Conservation (phyloP, 2,329 filamentous ascomycete genomes). For the Colletotrichum higginsianum region DNA sequence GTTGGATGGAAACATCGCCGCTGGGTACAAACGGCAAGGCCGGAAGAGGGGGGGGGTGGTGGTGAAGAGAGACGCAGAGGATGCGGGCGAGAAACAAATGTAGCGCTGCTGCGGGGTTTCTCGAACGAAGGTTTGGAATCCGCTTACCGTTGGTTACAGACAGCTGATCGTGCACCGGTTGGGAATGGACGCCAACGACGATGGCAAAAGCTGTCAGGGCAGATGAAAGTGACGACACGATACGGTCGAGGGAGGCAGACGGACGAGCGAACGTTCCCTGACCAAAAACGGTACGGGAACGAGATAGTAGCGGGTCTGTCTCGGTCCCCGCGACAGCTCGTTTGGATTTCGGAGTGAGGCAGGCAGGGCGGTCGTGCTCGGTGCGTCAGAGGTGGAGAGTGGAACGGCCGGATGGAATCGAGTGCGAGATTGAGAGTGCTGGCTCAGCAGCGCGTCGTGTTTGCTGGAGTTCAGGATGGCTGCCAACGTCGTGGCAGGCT, state of each 20-base stretch:
- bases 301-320: not conserved
- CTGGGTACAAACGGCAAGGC: constrained; percentile 23
- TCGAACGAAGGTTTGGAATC: constrained; percentile 20
- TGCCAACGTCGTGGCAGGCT: constrained; percentile 15
- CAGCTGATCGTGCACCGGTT: not conserved
- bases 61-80: constrained; percentile 1
- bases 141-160: constrained; percentile 9
- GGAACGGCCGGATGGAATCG: not conserved
- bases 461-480: not conserved
- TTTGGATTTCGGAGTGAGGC: not conserved
- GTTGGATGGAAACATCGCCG: constrained; percentile 5
- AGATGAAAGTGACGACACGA: not conserved
- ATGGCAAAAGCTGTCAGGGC: constrained; percentile 1
- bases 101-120: constrained; percentile 15
- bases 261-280: not conserved
- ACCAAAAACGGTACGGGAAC: constrained; percentile 14
- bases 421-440: not conserved
- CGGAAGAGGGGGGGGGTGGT: constrained; percentile 5
- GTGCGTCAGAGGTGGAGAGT: not conserved
- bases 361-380: not conserved
- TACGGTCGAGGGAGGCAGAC: constrained; percentile 3
- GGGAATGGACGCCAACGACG: constrained; percentile 4
- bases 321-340: constrained; percentile 5
- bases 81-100: not conserved
- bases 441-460: not conserved